A percentile compares a stretch with the other conserved stretches of the same genome.
phyloP scores from a whole-genome alignment of 2,329 filamentous ascomycete species.

The Fusarium brevicatenulatum region DNA sequence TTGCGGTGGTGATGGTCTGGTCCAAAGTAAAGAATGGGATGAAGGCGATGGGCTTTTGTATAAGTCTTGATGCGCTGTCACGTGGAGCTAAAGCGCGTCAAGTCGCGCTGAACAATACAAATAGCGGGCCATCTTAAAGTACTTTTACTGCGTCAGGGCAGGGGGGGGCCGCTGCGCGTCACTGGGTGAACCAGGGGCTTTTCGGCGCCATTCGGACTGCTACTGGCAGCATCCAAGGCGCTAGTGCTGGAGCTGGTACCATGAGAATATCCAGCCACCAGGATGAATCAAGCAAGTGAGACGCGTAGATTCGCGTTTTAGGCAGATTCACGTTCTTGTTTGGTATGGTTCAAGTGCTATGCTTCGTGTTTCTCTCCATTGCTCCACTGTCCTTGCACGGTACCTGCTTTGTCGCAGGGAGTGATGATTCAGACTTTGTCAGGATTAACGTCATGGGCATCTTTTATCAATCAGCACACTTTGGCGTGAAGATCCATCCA shows the following conservation, averaged over 20 bases:
- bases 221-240: conserved; percentile 27
- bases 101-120: conserved; percentile 44
- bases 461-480: conserved; percentile 50
- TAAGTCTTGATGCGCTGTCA: conserved; percentile 49
- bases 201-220: conserved; percentile 28
- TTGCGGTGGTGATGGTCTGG: conserved; percentile 46
- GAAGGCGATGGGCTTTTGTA: conserved; percentile 54
- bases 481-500: background rate
- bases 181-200: conserved; percentile 37
- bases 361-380: conserved; percentile 13
- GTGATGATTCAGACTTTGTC: conserved; percentile 42
- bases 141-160: conserved; percentile 6
- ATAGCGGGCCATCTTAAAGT: conserved; percentile 39
- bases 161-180: conserved; percentile 35
- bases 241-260: conserved; percentile 28
- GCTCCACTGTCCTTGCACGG: conserved; percentile 11
- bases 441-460: conserved; percentile 34
- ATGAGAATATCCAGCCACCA: conserved; percentile 38
- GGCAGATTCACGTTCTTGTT: conserved; percentile 33
- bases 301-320: conserved; percentile 42
- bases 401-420: conserved; percentile 28
- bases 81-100: conserved; percentile 51
- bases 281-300: conserved; percentile 32
- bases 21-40: conserved; percentile 27
- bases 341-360: conserved; percentile 16